These are phyloP conservation scores for Curvularia spicifera DNA, from an alignment of 2,329 filamentous ascomycete genomes.

Conservation along the genomic window DNA sequence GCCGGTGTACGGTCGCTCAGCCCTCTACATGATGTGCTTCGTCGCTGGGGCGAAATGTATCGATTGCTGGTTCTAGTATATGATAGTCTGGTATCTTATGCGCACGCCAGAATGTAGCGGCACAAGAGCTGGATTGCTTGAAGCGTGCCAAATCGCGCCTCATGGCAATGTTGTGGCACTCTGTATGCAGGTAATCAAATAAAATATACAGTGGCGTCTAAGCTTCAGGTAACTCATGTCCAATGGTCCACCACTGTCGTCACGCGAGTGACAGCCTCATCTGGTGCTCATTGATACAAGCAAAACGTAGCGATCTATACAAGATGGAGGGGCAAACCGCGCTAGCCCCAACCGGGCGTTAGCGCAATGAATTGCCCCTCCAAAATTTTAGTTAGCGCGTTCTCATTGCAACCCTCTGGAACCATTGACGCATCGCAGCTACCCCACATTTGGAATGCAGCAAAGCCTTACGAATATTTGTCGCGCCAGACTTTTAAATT, in stretches of 20 bases:
- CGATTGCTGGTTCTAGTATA: slow-evolving; percentile 5
- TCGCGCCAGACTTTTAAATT: slow-evolving; percentile 36
- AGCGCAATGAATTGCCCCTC: slow-evolving; percentile 29
- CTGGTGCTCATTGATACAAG: not conserved
- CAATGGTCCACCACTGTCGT: not conserved
- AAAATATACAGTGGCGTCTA: not conserved
- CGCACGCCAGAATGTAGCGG: slow-evolving; percentile 14
- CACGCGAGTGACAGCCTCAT: not conserved
- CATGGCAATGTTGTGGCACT: slow-evolving; percentile 14
- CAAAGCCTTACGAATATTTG: slow-evolving; percentile 25
- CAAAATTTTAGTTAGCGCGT: slow-evolving; percentile 36
- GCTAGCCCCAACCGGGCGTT: slow-evolving; percentile 1
- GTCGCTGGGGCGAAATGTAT: slow-evolving; percentile 16
- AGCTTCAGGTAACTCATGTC: too few species aligned
- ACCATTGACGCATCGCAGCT: slow-evolving; percentile 36
- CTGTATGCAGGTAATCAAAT: slow-evolving; percentile 7
- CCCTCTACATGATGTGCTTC: slow-evolving; percentile 4
- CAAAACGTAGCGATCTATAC: not conserved
- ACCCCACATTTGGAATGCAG: slow-evolving; percentile 40
- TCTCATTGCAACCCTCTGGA: slow-evolving; percentile 20
- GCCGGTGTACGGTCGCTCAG: slow-evolving; percentile 1
- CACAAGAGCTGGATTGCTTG: slow-evolving; percentile 2
- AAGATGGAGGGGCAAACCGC: not conserved
- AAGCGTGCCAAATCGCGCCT: slow-evolving; percentile 13
- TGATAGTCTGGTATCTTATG: slow-evolving; percentile 7